phyloP scores from a whole-genome alignment of 2,329 filamentous ascomycete species.

The Chaetomium globosum region DNA sequence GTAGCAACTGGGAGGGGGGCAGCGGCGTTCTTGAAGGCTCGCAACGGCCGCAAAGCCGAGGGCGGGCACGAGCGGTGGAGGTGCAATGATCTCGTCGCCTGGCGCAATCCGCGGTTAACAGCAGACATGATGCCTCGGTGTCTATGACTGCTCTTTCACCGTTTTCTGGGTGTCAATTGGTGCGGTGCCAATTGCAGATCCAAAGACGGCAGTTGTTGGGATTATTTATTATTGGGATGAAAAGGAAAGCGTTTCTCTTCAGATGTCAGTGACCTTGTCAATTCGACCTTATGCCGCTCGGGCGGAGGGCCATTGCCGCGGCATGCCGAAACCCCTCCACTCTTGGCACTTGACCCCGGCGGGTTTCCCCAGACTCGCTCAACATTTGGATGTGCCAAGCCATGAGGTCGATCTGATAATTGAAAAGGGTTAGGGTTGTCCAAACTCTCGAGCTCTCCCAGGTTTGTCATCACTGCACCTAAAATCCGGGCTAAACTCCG shows the following conservation, averaged over 20 bases:
- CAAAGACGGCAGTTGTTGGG: conserved; percentile 13
- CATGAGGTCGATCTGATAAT: not conserved
- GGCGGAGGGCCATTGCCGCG: conserved; percentile 34
- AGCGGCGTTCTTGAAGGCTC: conserved; percentile 42
- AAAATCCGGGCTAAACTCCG: conserved; percentile 26
- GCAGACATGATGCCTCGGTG: conserved; percentile 51
- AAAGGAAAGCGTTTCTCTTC: conserved; percentile 9
- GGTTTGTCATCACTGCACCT: conserved; percentile 16
- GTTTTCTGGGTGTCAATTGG: conserved; percentile 34
- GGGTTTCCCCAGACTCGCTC: conserved; percentile 12
- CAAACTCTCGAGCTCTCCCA: not conserved
- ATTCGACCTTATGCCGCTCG: conserved; percentile 29
- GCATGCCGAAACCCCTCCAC: conserved; percentile 31
- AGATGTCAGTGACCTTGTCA: conserved; percentile 10
- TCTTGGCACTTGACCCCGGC: not conserved
- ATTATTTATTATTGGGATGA: conserved; percentile 14
- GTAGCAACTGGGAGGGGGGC: conserved; percentile 39
- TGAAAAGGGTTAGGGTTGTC: no score
- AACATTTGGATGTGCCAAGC: conserved; percentile 10
- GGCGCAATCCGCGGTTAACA: conserved; percentile 57
- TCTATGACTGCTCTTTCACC: conserved; percentile 22
- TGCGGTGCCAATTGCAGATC: conserved; percentile 19
- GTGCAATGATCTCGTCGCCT: conserved; percentile 58
- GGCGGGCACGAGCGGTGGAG: conserved; percentile 47
- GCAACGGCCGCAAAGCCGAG: conserved; percentile 44